These are phyloP conservation scores for Ascochyta rabiei DNA, from an alignment of 2,329 filamentous ascomycete species.

Conservation along the genomic window DNA sequence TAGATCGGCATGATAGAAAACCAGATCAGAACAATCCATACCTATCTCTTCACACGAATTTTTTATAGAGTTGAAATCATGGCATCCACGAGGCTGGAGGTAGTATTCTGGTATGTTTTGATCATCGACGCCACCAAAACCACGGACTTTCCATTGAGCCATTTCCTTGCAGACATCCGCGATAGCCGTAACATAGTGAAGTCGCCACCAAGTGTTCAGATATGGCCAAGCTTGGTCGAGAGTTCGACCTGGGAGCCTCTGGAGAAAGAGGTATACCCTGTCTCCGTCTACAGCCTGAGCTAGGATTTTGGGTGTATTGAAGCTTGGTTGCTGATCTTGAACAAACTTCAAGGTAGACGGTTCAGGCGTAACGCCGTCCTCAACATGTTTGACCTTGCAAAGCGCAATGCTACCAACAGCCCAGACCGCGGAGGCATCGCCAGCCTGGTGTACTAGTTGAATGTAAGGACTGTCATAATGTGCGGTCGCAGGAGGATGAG, in stretches of 20 bases:
- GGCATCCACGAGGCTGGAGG: background rate
- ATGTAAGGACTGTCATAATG: conserved; percentile 17
- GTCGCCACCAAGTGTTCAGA: conserved; percentile 28
- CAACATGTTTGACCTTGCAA: conserved; percentile 26
- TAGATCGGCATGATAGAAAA: conserved; percentile 42
- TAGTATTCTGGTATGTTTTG: conserved; percentile 8
- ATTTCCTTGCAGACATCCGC: conserved; percentile 18
- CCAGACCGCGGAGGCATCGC: conserved; percentile 28
- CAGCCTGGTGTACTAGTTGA: conserved; percentile 26
- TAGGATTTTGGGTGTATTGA: conserved; percentile 11
- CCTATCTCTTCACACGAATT: conserved; percentile 19
- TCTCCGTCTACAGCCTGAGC: conserved; percentile 26
- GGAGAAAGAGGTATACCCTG: conserved; percentile 35
- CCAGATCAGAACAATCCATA: conserved; percentile 38
- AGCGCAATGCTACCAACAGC: conserved; percentile 26
- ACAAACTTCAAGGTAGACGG: conserved; percentile 17
- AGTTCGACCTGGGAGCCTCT: conserved; percentile 31
- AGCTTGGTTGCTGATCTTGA: conserved; percentile 12
- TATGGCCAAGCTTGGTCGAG: conserved; percentile 32
- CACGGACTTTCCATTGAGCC: conserved; percentile 8
- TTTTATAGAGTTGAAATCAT: conserved; percentile 6
- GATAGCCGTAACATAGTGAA: conserved; percentile 26
- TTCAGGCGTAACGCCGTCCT: conserved; percentile 17
- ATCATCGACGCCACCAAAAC: conserved; percentile 9
- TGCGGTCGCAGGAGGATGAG: background rate